Evolutionary conservation across 1,284 basidiomycete species (phyloP).

Genomic region (Trametes hirsuta): DNA sequence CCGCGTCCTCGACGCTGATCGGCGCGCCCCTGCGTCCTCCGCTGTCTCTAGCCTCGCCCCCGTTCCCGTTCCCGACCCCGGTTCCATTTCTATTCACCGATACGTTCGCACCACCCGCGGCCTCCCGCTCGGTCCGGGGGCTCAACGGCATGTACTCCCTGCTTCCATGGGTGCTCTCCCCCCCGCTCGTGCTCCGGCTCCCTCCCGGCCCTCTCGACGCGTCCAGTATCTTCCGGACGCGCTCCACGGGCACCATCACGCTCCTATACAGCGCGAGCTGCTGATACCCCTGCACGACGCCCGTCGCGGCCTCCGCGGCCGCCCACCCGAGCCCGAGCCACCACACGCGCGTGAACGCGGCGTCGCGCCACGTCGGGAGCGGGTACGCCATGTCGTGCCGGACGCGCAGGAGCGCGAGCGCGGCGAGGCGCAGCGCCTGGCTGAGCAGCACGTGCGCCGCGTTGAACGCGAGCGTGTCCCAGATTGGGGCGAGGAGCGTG

Average conservation of each 20-base stretch:
- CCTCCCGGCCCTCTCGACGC: constrained; percentile 21
- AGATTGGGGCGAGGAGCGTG: constrained; percentile 33
- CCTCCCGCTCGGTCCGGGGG: constrained; percentile 23
- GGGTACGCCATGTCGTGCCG: constrained; percentile 46
- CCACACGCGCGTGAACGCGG: constrained; percentile 69
- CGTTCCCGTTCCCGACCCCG: constrained; percentile 6
- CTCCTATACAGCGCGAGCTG: constrained; percentile 67
- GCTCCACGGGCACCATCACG: constrained; percentile 55
- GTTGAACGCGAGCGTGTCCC: constrained; percentile 51
- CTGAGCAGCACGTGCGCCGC: constrained; percentile 52
- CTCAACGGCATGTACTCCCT: constrained; percentile 33
- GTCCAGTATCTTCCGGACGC: constrained; percentile 39
- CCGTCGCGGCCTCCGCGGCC: constrained; percentile 62
- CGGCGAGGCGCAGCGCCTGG: constrained; percentile 55
- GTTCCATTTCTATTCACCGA: constrained; percentile 1
- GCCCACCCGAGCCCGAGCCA: constrained; percentile 76
- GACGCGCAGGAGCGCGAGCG: constrained; percentile 57
- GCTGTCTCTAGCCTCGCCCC: neutral
- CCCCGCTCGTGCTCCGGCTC: constrained; percentile 20
- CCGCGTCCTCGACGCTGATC: constrained; percentile 31
- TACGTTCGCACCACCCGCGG: neutral
- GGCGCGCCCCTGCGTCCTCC: constrained; percentile 10
- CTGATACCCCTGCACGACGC: constrained; percentile 69
- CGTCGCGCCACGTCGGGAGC: constrained; percentile 56
- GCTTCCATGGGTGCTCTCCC: constrained; percentile 17